phyloP scores from a whole-genome alignment of 2,329 filamentous ascomycete genomes.

The Penicillium sclerotiorum region DNA sequence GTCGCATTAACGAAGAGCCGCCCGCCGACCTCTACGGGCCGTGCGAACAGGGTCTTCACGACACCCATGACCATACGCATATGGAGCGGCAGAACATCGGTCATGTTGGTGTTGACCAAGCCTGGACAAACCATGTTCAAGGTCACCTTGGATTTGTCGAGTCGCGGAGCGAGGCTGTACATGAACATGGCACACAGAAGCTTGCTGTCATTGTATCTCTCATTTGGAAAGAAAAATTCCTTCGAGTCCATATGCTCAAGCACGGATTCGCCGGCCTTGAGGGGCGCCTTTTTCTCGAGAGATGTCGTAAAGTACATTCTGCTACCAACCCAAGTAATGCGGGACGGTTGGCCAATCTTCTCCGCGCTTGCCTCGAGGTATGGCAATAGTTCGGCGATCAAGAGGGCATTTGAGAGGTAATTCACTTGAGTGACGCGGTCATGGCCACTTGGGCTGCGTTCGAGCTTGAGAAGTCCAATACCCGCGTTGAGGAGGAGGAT shows the following conservation, averaged over 20 bases:
- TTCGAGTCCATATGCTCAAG: slow-evolving; percentile 18
- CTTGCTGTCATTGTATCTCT: slow-evolving; percentile 24
- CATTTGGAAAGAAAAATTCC: background rate
- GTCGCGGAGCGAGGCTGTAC: slow-evolving; percentile 22
- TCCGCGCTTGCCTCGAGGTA: slow-evolving; percentile 28
- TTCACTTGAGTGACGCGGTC: slow-evolving; percentile 44
- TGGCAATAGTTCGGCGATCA: slow-evolving; percentile 29
- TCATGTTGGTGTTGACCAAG: slow-evolving; percentile 25
- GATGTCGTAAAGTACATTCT: slow-evolving; percentile 10
- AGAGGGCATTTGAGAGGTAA: slow-evolving; percentile 30
- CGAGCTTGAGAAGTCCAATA: slow-evolving; percentile 17
- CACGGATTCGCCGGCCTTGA: slow-evolving; percentile 4
- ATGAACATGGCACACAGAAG: slow-evolving; percentile 28
- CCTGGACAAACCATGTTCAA: slow-evolving; percentile 33
- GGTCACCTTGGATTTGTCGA: slow-evolving; percentile 23
- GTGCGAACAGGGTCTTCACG: slow-evolving; percentile 11
- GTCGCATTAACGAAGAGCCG: slow-evolving; percentile 23
- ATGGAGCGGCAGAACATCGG: slow-evolving; percentile 19
- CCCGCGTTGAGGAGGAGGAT: slow-evolving; percentile 31
- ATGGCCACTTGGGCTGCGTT: slow-evolving; percentile 32
- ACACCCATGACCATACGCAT: slow-evolving; percentile 15
- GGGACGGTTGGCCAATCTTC: slow-evolving; percentile 12
- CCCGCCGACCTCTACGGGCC: slow-evolving; percentile 20
- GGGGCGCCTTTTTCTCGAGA: slow-evolving; percentile 13
- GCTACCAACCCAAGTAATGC: slow-evolving; percentile 27